Evolutionary conservation across 1,139 yeast species (phyloP).

Genomic region (Saccharomycopsis phalli): DNA sequence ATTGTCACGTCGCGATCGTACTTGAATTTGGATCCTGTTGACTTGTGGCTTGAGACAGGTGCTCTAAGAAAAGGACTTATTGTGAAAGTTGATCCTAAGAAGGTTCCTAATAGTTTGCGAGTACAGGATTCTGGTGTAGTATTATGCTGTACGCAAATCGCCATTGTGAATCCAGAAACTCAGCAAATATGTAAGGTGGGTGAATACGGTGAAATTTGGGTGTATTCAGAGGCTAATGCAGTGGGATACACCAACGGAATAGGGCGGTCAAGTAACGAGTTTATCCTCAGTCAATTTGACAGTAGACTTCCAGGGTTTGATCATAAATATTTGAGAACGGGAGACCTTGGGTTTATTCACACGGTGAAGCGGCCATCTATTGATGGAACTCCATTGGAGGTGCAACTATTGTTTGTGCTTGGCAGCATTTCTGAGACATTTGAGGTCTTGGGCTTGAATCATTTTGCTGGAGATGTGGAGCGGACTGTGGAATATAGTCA

Average conservation of each 20-base stretch:
- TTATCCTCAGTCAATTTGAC: constrained; percentile 46
- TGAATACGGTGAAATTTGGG: constrained; percentile 98
- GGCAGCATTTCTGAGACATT: constrained; percentile 85
- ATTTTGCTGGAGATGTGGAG: constrained; percentile 83
- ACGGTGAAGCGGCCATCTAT: constrained; percentile 44
- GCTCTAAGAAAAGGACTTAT: constrained; percentile 85
- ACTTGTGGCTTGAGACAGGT: constrained; percentile 76
- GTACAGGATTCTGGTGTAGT: constrained; percentile 95
- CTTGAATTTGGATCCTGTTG: constrained; percentile 83
- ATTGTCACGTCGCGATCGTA: constrained; percentile 79
- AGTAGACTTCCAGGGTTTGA: constrained; percentile 46
- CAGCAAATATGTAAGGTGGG: constrained; percentile 70
- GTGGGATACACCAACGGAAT: constrained; percentile 48
- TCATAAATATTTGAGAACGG: constrained; percentile 71
- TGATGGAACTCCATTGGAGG: constrained; percentile 39
- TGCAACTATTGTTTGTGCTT: constrained; percentile 77
- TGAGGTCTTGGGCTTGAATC: constrained; percentile 85
- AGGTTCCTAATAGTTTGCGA: constrained; percentile 58
- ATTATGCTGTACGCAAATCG: constrained; percentile 87
- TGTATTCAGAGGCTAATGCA: constrained; percentile 78
- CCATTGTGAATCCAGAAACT: constrained; percentile 94
- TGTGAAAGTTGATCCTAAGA: constrained; percentile 67
- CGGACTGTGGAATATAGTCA: constrained; percentile 63
- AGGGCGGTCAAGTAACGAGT: constrained; percentile 31
- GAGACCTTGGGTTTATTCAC: constrained; percentile 88